Conservation (phyloP, 805 yeast species). For the Teunomyces panamensis region DNA sequence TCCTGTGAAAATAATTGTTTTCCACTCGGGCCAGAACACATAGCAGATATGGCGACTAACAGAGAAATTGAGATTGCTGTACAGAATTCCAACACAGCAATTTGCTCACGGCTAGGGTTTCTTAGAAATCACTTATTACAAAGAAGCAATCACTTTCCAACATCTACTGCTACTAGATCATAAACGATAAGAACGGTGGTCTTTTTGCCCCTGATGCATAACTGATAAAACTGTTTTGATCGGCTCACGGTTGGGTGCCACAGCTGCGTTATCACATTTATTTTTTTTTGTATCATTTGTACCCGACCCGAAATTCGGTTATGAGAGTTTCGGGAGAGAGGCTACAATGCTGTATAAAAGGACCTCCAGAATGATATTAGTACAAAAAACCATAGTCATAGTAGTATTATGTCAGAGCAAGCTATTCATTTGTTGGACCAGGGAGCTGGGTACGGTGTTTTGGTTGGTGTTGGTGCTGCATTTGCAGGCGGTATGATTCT, state of each 20-base stretch:
- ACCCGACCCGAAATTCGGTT: background rate
- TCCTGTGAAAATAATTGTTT: no score
- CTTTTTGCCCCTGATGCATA: no score
- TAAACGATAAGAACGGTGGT: no score
- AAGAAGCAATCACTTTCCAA: no score
- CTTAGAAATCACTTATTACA: no score
- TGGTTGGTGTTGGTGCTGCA: conserved; percentile 29
- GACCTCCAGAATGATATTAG: background rate
- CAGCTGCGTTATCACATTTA: background rate
- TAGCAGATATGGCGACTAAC: no score
- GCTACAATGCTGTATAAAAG: background rate
- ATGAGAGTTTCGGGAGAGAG: background rate
- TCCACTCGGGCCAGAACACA: no score
- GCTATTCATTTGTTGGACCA: conserved; percentile 18
- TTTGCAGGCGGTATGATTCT: conserved; percentile 28
- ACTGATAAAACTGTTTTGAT: background rate
- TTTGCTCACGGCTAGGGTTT: no score
- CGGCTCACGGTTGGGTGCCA: background rate
- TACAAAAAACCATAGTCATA: background rate
- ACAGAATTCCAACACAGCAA: no score
- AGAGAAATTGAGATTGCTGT: no score
- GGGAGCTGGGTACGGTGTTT: conserved; percentile 29
- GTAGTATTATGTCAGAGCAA: conserved; percentile 2
- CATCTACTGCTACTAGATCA: no score
- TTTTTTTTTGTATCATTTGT: background rate